These are phyloP conservation scores for Penicillium angulare DNA, from an alignment of 495 filamentous ascomycete species.

Conservation along the genomic window DNA sequence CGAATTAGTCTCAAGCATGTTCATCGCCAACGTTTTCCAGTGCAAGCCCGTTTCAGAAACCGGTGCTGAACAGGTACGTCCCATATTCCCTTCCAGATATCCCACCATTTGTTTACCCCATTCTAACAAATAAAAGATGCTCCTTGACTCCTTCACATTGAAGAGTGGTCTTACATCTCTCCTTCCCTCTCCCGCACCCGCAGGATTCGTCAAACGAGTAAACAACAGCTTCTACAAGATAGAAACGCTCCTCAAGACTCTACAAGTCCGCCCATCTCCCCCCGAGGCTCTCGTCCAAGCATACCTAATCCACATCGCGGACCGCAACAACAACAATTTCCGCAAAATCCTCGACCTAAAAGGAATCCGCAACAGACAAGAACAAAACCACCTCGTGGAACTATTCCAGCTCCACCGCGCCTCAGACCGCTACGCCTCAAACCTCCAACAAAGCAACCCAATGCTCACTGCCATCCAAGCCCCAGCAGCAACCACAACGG, in stretches of 20 bases:
- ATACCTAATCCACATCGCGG: constrained; percentile 91
- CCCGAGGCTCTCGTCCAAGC: constrained; percentile 94
- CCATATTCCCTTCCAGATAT: neutral
- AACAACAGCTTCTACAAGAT: constrained; percentile 80
- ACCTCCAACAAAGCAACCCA: constrained; percentile 44
- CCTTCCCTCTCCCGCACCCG: constrained; percentile 47
- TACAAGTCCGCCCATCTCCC: constrained; percentile 89
- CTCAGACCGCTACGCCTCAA: constrained; percentile 51
- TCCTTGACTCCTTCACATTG: constrained; percentile 88
- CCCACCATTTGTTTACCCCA: neutral
- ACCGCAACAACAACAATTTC: constrained; percentile 91
- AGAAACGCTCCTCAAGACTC: constrained; percentile 90
- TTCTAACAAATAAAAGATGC: constrained; percentile 56
- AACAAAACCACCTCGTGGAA: constrained; percentile 81
- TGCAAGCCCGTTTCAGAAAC: constrained; percentile 89
- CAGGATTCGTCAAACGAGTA: constrained; percentile 82
- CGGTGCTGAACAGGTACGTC: constrained; percentile 82
- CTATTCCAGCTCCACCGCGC: constrained; percentile 81
- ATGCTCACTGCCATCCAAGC: constrained; percentile 40
- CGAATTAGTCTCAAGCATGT: constrained; percentile 75
- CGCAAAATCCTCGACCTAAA: constrained; percentile 93
- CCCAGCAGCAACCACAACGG: constrained; percentile 38
- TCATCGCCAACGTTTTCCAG: constrained; percentile 80
- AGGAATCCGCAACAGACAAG: constrained; percentile 71
- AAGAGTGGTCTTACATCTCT: constrained; percentile 69